These are phyloP conservation scores for Stephania japonica DNA, from an alignment of 164 flowering plant species.

Conservation along the genomic window DNA sequence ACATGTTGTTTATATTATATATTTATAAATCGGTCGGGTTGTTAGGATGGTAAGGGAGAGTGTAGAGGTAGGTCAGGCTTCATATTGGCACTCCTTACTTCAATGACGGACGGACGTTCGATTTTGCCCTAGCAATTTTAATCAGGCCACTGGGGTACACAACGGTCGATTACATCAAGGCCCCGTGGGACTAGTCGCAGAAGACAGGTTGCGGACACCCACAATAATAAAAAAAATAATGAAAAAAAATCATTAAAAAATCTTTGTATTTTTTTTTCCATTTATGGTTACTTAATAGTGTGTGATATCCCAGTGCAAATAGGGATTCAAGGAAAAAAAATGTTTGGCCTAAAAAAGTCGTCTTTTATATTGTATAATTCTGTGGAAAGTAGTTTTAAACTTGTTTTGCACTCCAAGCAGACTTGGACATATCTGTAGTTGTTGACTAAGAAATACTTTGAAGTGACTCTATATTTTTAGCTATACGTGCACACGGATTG, in stretches of 20 bases:
- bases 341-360: neutral
- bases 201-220: too few species aligned
- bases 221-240: too few species aligned
- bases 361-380: neutral
- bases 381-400: neutral
- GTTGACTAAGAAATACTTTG: neutral
- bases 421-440: neutral
- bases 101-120: too few species aligned
- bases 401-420: constrained; percentile 1
- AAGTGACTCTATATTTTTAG: neutral
- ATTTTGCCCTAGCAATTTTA: too few species aligned
- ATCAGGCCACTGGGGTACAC: too few species aligned
- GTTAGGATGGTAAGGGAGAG: too few species aligned
- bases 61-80: too few species aligned
- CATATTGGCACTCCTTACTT: too few species aligned
- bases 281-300: neutral
- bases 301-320: neutral
- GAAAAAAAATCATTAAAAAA: too few species aligned
- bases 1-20: neutral
- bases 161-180: too few species aligned
- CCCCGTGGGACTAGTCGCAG: too few species aligned
- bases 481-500: neutral
- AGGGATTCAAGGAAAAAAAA: neutral
- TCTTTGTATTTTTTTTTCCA: neutral
- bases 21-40: too few species aligned